A percentile compares a stretch with the other conserved stretches of the same genome.
Conservation (phyloP, 2,329 filamentous ascomycete genomes). For the Colletotrichum sp. region DNA sequence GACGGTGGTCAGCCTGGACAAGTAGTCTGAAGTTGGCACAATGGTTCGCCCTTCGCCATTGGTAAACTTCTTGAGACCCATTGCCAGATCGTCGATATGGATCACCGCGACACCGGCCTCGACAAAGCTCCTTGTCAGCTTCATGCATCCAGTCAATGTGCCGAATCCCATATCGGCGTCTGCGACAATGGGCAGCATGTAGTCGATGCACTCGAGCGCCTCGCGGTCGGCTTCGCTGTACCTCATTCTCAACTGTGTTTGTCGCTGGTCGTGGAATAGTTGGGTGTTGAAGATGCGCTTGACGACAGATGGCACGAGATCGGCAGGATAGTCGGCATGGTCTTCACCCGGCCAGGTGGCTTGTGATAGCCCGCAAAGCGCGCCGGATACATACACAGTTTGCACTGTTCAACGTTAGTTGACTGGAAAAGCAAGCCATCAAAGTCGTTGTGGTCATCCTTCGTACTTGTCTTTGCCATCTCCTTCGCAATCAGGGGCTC, state of each 20-base stretch:
- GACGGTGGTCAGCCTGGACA: conserved; percentile 37
- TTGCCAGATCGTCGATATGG: conserved; percentile 46
- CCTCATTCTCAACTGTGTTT: conserved; percentile 39
- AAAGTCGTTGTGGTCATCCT: rapidly evolving
- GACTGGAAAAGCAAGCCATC: background rate
- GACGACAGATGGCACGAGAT: conserved; percentile 45
- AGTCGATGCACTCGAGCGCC: conserved; percentile 40
- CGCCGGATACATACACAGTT: conserved; percentile 45
- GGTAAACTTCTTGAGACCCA: conserved; percentile 49
- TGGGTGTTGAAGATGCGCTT: conserved; percentile 44
- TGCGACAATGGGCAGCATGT: conserved; percentile 43
- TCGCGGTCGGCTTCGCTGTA: conserved; percentile 33
- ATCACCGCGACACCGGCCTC: conserved; percentile 47
- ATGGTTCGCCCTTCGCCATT: conserved; percentile 43
- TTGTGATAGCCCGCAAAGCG: conserved; percentile 42
- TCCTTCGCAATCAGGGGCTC: conserved; percentile 38
- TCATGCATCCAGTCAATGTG: conserved; percentile 41
- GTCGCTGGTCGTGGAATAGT: conserved; percentile 44
- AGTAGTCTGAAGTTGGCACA: conserved; percentile 43
- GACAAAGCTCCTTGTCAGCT: conserved; percentile 45
- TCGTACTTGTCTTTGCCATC: conserved; percentile 29
- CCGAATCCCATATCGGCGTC: conserved; percentile 50
- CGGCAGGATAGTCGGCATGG: conserved; percentile 46
- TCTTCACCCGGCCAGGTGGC: conserved; percentile 42
- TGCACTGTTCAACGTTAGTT: conserved; percentile 24